A percentile compares a stretch with the other conserved stretches of the same genome.
Conservation (phyloP, 225 moss, liverwort and hornwort genomes). For the Antitrichia curtipendula region DNA sequence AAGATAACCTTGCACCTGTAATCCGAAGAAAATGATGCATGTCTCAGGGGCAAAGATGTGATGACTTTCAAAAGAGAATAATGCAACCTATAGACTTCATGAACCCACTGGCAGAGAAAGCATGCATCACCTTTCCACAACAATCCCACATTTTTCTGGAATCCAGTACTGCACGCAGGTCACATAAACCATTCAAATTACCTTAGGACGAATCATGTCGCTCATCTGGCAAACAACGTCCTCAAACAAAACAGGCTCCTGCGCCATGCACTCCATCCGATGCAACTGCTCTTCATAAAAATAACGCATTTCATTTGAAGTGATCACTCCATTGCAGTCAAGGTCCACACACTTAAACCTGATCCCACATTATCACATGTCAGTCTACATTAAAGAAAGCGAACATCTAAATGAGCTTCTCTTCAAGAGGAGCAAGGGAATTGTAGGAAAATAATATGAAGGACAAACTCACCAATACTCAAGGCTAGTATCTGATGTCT, state of each 20-base stretch:
- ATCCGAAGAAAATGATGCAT: not conserved
- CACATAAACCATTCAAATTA: not conserved
- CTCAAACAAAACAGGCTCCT: slow-evolving; percentile 92
- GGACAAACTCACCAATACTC: slow-evolving; percentile 66
- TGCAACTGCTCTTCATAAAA: slow-evolving; percentile 95
- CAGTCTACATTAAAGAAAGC: not conserved
- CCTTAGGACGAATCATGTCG: slow-evolving; percentile 94
- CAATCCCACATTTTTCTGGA: not conserved
- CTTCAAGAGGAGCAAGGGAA: not conserved
- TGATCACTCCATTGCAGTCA: slow-evolving; percentile 83
- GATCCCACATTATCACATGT: not conserved
- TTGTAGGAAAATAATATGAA: not conserved
- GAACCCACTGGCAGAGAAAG: not conserved
- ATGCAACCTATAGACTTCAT: not conserved
- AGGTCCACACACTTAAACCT: slow-evolving; percentile 97
- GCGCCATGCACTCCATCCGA: slow-evolving; percentile 97
- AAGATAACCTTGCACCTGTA: slow-evolving; percentile 66
- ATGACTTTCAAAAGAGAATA: not conserved
- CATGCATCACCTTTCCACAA: not conserved
- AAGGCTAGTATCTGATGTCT: slow-evolving; percentile 79
- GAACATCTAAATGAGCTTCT: not conserved
- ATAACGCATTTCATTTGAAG: slow-evolving; percentile 88
- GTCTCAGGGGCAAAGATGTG: not conserved
- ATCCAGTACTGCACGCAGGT: not conserved
- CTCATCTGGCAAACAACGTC: slow-evolving; percentile 96